Evolutionary conservation across 1,284 basidiomycete species (phyloP), one percentile per base, ranked within the genome.

Genomic region (Violaceomyces palustris): DNA sequence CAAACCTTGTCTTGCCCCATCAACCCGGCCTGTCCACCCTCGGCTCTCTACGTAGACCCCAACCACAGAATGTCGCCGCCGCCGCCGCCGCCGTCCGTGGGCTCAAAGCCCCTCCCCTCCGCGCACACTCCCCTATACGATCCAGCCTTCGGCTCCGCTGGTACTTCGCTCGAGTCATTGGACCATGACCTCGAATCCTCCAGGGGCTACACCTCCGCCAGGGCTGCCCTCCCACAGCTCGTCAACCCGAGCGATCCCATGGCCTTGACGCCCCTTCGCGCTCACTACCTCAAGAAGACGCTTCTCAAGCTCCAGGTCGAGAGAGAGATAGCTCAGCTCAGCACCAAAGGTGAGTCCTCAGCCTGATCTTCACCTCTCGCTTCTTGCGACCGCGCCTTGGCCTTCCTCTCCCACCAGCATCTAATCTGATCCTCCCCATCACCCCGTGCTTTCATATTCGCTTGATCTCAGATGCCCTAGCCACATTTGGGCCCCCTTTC

Each of bases 231-330:
- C 32, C 51, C 51, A 11, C 24, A 34, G 9, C 48, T 59, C 22
- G 43, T 39, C 17, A 42, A 65, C 23, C 14, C 46, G 5, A 10
- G 28, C 6, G 42, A 65, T 26, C 57, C 57, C 6, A 35, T 50
- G 7, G 42, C 45, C n/a, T 79, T 93, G 35, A 88, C 87, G 0
- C 87, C 91, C 4, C 76, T 91, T 23, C 83, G 89, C 29, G 88
- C 89, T 1, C 91, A 96, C 71, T 96, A 96, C 74, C 85, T 96
- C 71, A 96, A 94, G 77, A 92, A 93, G 75, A 81, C 86, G n/a
- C 83, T 96, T 42, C 81, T 97, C 34, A 82, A 86, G 58, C 82
- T 94, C 32, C 84, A 96, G 73, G 77, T 78, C 27, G 92, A 97
- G 25, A 39, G 31, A 8, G 70, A 73, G 35, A 47, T 72, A 7